phyloP scores from a whole-genome alignment of 1,139 yeast species.

The Geotrichum cucujoidarum region DNA sequence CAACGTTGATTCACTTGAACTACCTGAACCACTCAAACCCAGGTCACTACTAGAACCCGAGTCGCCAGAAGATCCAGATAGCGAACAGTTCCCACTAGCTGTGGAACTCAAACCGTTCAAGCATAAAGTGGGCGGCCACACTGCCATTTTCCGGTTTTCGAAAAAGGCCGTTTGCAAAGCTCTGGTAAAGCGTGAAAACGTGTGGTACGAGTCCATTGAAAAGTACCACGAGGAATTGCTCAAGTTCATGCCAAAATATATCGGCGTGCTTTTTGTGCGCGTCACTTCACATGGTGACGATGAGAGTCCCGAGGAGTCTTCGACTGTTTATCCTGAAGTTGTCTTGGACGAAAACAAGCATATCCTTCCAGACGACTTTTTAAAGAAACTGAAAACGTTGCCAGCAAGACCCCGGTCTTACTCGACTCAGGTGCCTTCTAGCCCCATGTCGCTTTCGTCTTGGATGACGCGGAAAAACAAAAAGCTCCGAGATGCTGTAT shows the following conservation, averaged over 20 bases:
- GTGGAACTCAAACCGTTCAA: slow-evolving; percentile 84
- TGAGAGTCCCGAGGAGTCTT: neutral
- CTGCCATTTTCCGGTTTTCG: slow-evolving; percentile 89
- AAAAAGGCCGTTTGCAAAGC: slow-evolving; percentile 95
- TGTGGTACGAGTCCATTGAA: slow-evolving; percentile 88
- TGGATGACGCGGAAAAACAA: slow-evolving; percentile 65
- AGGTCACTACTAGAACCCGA: neutral
- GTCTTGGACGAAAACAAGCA: slow-evolving; percentile 83
- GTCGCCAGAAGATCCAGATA: neutral
- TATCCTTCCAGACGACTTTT: slow-evolving; percentile 74
- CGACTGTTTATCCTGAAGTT: slow-evolving; percentile 65
- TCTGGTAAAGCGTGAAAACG: slow-evolving; percentile 79
- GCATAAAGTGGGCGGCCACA: slow-evolving; percentile 96
- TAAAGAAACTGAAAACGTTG: slow-evolving; percentile 37
- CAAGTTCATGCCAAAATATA: slow-evolving; percentile 84
- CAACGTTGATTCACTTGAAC: neutral
- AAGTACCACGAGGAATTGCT: slow-evolving; percentile 67
- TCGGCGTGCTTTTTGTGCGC: slow-evolving; percentile 89
- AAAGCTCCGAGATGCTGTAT: slow-evolving; percentile 58
- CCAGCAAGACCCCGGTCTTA: neutral
- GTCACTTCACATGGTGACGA: slow-evolving; percentile 46
- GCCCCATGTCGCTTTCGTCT: slow-evolving; percentile 23
- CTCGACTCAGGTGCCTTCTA: slow-evolving; percentile 15
- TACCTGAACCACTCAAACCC: neutral
- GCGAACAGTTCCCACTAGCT: slow-evolving; percentile 33